phyloP scores from a whole-genome alignment of 257 asterid species.

The Capsicum chinense region DNA sequence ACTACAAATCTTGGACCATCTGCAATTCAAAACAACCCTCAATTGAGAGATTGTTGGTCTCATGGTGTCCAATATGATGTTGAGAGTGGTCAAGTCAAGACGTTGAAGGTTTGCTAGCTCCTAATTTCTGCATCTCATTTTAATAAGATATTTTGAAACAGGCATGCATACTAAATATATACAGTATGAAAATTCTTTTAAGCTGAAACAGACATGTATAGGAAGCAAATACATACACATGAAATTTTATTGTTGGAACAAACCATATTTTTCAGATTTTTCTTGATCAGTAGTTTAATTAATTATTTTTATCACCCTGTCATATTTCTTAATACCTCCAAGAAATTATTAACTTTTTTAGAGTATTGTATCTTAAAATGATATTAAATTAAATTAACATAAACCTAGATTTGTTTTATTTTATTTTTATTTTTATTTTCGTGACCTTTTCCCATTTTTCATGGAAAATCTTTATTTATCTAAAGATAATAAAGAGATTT shows the following conservation, averaged over 20 bases:
- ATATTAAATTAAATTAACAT: not conserved
- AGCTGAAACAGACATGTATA: not conserved
- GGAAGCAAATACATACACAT: not conserved
- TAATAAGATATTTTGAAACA: not conserved
- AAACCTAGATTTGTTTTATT: not conserved
- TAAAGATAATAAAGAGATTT: not conserved
- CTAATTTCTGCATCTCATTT: not conserved
- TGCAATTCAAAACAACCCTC: slow-evolving; percentile 46
- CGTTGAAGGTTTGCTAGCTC: slow-evolving; percentile 56
- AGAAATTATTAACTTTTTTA: not conserved
- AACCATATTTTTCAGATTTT: not conserved
- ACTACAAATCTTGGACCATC: slow-evolving; percentile 80
- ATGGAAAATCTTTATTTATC: not conserved
- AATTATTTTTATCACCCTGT: not conserved
- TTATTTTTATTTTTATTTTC: not conserved
- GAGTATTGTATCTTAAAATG: not conserved
- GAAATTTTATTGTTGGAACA: not conserved
- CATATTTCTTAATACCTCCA: not conserved
- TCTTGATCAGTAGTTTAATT: not conserved
- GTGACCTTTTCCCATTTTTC: not conserved
- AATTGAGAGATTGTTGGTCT: slow-evolving; percentile 63
- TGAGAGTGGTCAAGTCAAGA: slow-evolving; percentile 51
- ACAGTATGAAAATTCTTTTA: not conserved
- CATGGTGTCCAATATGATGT: slow-evolving; percentile 78
- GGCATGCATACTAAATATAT: not conserved